A percentile compares a stretch with the other conserved stretches of the same genome.
phyloP scores from a whole-genome alignment of 139 green algal species.

The Pycnococcus provasolii region DNA sequence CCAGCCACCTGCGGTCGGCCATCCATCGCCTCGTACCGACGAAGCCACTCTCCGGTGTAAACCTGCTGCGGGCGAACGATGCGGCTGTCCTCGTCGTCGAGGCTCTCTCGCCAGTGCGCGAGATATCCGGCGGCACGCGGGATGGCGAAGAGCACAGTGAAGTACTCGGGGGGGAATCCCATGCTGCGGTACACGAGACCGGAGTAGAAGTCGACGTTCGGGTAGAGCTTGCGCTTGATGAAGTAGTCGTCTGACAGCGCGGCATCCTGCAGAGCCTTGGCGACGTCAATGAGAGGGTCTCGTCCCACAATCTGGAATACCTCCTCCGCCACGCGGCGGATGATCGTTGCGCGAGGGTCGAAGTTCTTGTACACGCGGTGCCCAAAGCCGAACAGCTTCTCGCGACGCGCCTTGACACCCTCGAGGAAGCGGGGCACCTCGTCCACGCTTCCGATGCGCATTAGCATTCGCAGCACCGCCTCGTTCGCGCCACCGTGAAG shows the following conservation, averaged over 20 bases:
- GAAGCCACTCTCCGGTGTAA: constrained; percentile 74
- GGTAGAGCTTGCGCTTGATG: constrained; percentile 89
- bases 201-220: constrained; percentile 98
- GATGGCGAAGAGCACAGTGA: constrained; percentile 97
- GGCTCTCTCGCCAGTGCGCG: constrained; percentile 89
- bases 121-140: constrained; percentile 82
- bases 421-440: constrained; percentile 65
- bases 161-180: constrained; percentile 95
- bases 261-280: constrained; percentile 66
- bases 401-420: constrained; percentile 33
- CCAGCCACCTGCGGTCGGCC: neutral
- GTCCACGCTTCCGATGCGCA: constrained; percentile 72
- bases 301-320: constrained; percentile 80
- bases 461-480: constrained; percentile 90
- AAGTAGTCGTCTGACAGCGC: constrained; percentile 69
- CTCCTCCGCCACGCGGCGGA: constrained; percentile 47
- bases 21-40: constrained; percentile 55
- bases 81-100: constrained; percentile 88
- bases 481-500: constrained; percentile 97
- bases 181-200: constrained; percentile 63
- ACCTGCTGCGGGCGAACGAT: constrained; percentile 97
- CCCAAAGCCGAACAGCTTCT: constrained; percentile 92
- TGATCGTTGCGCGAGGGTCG: constrained; percentile 76
- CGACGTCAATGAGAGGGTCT: constrained; percentile 93
- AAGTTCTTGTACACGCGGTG: constrained; percentile 99